These are phyloP conservation scores for Aspergillus cavernicola DNA, from an alignment of 495 filamentous ascomycete species.

Conservation along the genomic window DNA sequence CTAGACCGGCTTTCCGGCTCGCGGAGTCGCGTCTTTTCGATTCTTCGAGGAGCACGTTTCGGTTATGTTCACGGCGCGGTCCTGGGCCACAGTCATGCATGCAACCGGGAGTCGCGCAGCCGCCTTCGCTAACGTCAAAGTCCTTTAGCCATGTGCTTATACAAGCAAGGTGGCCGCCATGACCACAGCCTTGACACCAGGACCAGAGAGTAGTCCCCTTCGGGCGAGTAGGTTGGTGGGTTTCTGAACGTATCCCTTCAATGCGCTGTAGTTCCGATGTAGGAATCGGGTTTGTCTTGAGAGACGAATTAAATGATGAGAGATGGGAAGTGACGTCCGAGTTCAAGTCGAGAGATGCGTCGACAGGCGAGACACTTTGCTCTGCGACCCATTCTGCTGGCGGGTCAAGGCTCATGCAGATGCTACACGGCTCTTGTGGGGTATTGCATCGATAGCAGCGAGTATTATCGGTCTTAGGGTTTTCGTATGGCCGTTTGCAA, in stretches of 20 bases:
- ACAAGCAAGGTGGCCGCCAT: constrained; percentile 70
- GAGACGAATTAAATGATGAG: constrained; percentile 29
- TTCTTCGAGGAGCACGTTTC: constrained; percentile 29
- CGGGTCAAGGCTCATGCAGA: constrained; percentile 45
- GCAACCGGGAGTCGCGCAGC: constrained; percentile 69
- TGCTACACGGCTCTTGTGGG: constrained; percentile 41
- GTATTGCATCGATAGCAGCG: constrained; percentile 44
- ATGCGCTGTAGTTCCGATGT: constrained; percentile 21
- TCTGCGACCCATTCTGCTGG: constrained; percentile 47
- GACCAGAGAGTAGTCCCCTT: constrained; percentile 52
- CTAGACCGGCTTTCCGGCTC: constrained; percentile 31
- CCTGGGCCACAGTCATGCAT: constrained; percentile 69
- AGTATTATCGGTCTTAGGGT: constrained; percentile 37
- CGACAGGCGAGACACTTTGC: constrained; percentile 17
- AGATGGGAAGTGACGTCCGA: constrained; percentile 22
- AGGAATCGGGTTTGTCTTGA: constrained; percentile 31
- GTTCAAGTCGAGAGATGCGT: constrained; percentile 14
- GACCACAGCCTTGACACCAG: constrained; percentile 70
- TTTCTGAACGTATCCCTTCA: constrained; percentile 2
- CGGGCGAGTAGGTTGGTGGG: constrained; percentile 23
- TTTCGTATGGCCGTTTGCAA: constrained; percentile 45
- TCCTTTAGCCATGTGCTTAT: constrained; percentile 63
- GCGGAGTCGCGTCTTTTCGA: constrained; percentile 37
- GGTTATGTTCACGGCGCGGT: constrained; percentile 48
- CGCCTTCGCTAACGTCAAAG: constrained; percentile 57